Conservation (phyloP, 192 early-diverging fungal genomes). For the Coemansia interrupta region DNA sequence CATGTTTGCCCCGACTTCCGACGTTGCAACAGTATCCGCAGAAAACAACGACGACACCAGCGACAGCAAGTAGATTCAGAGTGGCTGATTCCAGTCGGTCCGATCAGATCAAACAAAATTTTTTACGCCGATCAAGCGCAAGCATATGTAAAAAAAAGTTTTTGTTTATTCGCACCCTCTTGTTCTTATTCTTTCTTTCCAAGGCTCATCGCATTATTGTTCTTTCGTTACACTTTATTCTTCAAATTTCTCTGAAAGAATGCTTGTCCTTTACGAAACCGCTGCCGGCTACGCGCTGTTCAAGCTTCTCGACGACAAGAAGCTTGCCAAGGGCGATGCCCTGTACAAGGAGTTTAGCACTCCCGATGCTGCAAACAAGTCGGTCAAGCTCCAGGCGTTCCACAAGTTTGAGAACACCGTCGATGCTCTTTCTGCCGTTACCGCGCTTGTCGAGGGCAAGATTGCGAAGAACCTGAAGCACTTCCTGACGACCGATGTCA, state of each 20-base stretch:
- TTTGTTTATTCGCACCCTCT: conserved; percentile 1
- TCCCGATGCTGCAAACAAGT: conserved; percentile 82
- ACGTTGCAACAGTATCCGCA: too few relatives aligned
- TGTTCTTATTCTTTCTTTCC: neutral
- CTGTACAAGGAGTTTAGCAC: conserved; percentile 88
- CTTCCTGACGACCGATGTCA: conserved; percentile 82
- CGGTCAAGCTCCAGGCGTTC: conserved; percentile 93
- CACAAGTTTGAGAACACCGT: conserved; percentile 98
- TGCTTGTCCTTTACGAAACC: conserved; percentile 97
- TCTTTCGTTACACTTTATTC: neutral
- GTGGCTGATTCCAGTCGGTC: neutral
- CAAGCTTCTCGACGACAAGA: conserved; percentile 86
- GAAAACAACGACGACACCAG: neutral
- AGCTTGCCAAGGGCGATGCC: conserved; percentile 81
- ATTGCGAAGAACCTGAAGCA: conserved; percentile 91
- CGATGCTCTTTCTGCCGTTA: conserved; percentile 92
- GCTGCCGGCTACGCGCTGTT: conserved; percentile 96
- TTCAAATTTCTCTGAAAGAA: conserved; percentile 18
- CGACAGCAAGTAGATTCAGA: neutral
- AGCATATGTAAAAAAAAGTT: neutral
- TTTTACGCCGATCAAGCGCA: conserved; percentile 6
- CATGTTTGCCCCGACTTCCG: neutral
- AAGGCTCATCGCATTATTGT: too few relatives aligned
- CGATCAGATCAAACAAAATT: conserved; percentile 34
- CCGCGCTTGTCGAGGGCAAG: conserved; percentile 95